phyloP scores from a whole-genome alignment of 2,329 filamentous ascomycete genomes.

The Ophiobolus disseminans region DNA sequence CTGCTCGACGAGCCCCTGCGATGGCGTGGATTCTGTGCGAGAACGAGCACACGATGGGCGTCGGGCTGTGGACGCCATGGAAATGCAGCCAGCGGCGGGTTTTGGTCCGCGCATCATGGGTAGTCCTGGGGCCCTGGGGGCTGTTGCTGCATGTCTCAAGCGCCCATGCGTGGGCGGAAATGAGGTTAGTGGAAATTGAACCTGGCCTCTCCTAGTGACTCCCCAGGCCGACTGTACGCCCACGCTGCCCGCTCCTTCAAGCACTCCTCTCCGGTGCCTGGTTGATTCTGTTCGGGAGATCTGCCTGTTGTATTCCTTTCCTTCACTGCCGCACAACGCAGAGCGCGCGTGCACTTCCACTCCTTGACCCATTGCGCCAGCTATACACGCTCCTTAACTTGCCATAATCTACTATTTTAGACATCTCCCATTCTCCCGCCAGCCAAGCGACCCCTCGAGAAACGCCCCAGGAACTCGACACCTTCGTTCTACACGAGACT shows the following conservation, averaged over 20 bases:
- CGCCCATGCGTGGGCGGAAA: conserved; percentile 35
- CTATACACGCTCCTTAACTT: conserved; percentile 34
- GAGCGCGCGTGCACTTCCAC: conserved; percentile 29
- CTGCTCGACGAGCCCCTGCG: conserved; percentile 26
- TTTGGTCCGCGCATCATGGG: conserved; percentile 21
- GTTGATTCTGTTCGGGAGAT: conserved; percentile 24
- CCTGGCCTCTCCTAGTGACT: conserved; percentile 27
- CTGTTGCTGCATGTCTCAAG: conserved; percentile 7
- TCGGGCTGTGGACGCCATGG: conserved; percentile 8
- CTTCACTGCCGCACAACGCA: conserved; percentile 24
- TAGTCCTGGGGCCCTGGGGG: conserved; percentile 4
- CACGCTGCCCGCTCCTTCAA: conserved; percentile 21
- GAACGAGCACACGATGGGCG: conserved; percentile 11
- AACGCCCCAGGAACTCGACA: conserved; percentile 1
- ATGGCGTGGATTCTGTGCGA: conserved; percentile 24
- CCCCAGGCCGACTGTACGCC: conserved; percentile 23
- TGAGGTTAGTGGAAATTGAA: conserved; percentile 31
- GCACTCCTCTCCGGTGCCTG: conserved; percentile 18
- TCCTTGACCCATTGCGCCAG: conserved; percentile 23
- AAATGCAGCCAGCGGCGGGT: conserved; percentile 10
- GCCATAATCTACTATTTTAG: conserved; percentile 27
- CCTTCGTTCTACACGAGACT: neutral
- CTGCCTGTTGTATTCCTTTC: conserved; percentile 28
- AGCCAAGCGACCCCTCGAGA: conserved; percentile 14
- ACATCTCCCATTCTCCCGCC: conserved; percentile 20